Evolutionary conservation across 495 filamentous ascomycete genomes (phyloP), one percentile per base, ranked within the genome.

Genomic region (Monascus purpureus): DNA sequence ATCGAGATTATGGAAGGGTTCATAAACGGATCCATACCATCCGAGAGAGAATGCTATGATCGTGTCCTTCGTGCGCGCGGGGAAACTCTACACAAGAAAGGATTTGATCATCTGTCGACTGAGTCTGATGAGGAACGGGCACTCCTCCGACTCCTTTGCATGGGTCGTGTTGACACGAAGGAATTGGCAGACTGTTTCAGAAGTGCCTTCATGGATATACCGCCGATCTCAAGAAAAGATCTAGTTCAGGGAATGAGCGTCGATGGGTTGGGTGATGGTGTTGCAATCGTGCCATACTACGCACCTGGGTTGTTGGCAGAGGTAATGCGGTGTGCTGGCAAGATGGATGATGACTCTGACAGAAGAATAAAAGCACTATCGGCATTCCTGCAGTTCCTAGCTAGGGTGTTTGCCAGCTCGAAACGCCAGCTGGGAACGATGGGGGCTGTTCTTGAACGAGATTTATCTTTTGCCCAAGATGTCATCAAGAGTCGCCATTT

Each of bases 11-110:
- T 53, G 25, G 27, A 42, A 19, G 28, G 25, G 4, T 45, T 57
- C 28, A 41, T 53, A 12, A 28, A 25, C 0, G 31, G 31, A 0
- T 13, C 29, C 1, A 36, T 31, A 3, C 8, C 32, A 0, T 31
- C 33, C 6, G 25, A 42, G 1, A 45, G 42, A 8, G 41, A 20
- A 15, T 51, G 47, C 4, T 62, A 60, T 27, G 47, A 60, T 24
- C 27, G 18, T 4, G 33, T 47, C 6, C 31, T 47, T n/a, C 4
- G 3, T 6, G 19, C 39, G n/a, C 40, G 43, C 6, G 28, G 13
- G 9, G 1, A 19, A 8, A 32, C 23, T 1, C 15, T 46, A 11
- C 13, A 6, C 17, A 19, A 28, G 3, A 31, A 33, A 24, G 42
- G 31, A 8, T 45, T 41, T 26, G 11, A 17, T 3, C 6, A 8